Base-by-base conservation (phyloP, 805 yeast species). In the Torulaspora quercuum region DNA sequence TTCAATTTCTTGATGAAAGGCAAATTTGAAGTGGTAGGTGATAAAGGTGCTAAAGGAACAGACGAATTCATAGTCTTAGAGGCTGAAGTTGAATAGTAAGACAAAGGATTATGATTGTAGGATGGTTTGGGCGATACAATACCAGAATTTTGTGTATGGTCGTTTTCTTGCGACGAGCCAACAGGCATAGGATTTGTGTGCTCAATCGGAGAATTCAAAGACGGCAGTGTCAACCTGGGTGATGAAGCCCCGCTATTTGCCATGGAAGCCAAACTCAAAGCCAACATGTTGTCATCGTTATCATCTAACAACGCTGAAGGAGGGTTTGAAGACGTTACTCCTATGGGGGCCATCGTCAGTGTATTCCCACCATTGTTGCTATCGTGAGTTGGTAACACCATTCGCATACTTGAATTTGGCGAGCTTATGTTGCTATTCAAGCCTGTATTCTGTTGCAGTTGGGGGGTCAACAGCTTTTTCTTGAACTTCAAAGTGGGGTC, bases 211-310 rank as follows among this genome's bases (percentile, higher is more conserved):
- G 58, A 53, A 22, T 50, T 48, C 22, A 59, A 39, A 17, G 57
- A 44, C 11, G 58, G 59, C 27, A 55, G 37, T n/a, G 47, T 45
- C 30, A 56, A 38, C 29, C 60, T 46, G 9, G 65, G 65, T 5
- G 64, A 59, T 2, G 64, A 57, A 5, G 57, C 54, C 10, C 63
- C 58, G 30, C 61, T 57, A 34, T 57, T 57, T 16, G 65, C 65
- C 63, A 60, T 58, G 10, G 61, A 56, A 4, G 65, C 57, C 17
- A 60, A 40, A 37, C 63, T 58, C 33, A 60, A 42, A 3, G 65
- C 65, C 20, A 60, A 36, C 52, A 60, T 46, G 32, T 57, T 60
- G 41, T 60, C 65, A 25, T 60, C 63, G 33, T 57, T 53, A 26
- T 59, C 62, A 29, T 52, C 59, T 16, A 54, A 46, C 7, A 50